Evolutionary conservation across 1,284 basidiomycete species (phyloP).

Genomic region (Heterobasidion occidentale): DNA sequence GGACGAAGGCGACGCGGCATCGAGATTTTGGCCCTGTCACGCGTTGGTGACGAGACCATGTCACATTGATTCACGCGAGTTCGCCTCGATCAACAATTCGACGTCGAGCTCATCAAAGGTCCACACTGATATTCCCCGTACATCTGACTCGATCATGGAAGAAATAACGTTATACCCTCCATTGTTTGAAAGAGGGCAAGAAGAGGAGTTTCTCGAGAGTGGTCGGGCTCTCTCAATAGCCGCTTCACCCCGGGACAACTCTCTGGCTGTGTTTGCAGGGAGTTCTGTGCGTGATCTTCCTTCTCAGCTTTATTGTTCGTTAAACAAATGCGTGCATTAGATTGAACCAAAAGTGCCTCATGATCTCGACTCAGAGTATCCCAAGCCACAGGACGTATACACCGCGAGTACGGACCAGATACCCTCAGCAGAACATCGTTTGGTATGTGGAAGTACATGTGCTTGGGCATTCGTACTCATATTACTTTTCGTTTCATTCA

Average conservation of each 20-base stretch:
- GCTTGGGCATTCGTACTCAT: background rate
- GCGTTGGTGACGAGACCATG: too few species aligned
- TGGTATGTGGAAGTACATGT: constrained; percentile 15
- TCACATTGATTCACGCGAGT: too few species aligned
- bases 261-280: constrained; percentile 10
- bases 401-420: constrained; percentile 16
- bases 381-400: constrained; percentile 16
- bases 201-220: constrained; percentile 7
- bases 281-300: constrained; percentile 6
- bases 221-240: constrained; percentile 8
- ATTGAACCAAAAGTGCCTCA: constrained; percentile 9
- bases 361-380: constrained; percentile 8
- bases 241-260: constrained; percentile 12
- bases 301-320: background rate
- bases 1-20: too few species aligned
- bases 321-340: background rate
- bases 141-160: too few species aligned
- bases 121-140: too few species aligned
- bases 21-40: too few species aligned
- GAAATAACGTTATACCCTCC: constrained; percentile 6
- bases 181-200: constrained; percentile 8
- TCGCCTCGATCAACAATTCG: too few species aligned
- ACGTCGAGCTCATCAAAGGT: too few species aligned
- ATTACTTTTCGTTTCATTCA: constrained; percentile 5
- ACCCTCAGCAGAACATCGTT: constrained; percentile 22